Conservation (phyloP, 768 basidiomycete species). For the Phlebiopsis gigantea region DNA sequence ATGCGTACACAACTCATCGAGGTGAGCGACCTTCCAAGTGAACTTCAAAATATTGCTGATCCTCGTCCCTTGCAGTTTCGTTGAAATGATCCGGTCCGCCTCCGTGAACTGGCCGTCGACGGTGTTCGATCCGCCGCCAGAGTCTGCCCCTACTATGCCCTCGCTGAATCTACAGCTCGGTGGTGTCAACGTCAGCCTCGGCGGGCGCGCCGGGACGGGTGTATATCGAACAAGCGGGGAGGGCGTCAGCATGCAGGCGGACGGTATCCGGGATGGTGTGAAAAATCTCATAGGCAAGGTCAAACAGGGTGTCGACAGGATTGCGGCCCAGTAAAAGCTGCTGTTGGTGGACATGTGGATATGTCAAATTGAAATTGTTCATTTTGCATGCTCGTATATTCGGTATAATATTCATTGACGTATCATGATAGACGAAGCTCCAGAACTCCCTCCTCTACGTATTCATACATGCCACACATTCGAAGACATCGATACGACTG, state of each 20-base stretch:
- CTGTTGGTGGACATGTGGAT: neutral
- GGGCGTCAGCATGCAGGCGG: constrained; percentile 66
- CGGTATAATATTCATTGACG: no score
- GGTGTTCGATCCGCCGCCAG: constrained; percentile 72
- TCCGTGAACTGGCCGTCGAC: constrained; percentile 55
- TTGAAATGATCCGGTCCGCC: constrained; percentile 83
- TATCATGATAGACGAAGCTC: no score
- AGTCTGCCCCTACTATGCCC: constrained; percentile 67
- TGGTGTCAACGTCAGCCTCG: constrained; percentile 88
- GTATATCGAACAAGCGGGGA: constrained; percentile 81
- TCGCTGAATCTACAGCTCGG: constrained; percentile 90
- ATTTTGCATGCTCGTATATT: no score
- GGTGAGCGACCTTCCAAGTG: constrained; percentile 39
- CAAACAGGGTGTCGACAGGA: constrained; percentile 74
- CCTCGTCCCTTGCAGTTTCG: constrained; percentile 49
- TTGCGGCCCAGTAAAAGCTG: constrained; percentile 29
- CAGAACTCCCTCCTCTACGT: no score
- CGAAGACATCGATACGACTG: no score
- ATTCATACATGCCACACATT: no score
- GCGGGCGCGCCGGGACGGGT: constrained; percentile 78
- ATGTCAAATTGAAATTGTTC: no score
- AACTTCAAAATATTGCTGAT: neutral
- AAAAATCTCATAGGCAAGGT: constrained; percentile 85
- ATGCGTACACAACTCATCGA: constrained; percentile 90
- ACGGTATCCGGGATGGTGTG: constrained; percentile 86